Evolutionary conservation across 495 filamentous ascomycete species (phyloP), one percentile per base, ranked within the genome.

Genomic region (Bathelium albidoporum): DNA sequence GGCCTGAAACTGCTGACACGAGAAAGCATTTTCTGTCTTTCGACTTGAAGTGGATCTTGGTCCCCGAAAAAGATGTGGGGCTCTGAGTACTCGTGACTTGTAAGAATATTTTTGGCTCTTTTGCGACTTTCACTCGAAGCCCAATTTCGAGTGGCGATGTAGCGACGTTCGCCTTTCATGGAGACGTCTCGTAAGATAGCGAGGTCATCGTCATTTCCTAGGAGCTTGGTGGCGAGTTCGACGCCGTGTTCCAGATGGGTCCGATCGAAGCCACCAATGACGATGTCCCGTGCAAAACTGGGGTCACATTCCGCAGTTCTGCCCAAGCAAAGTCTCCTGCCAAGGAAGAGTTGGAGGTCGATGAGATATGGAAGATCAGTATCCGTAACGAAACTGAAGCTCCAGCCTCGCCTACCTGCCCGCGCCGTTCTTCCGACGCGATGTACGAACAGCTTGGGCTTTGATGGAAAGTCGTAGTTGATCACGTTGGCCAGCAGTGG

Each of bases 391-490:
- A 99, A 80, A 78, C 86, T 95, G 78, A 94, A 99, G 76, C 88
- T 88, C 94, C 95, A 97, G 61, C 94, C 94, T 59, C 84, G 83
- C 64, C 87, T 87, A 9, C 95, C 95, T 49, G 94, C 94, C 81
- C 94, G 83, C 28, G 94, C 94, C 14, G 94, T 97, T 72, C 94
- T 84, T 65, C 94, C 94, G 31, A 99, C 95, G 69, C 94, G 87
- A 74, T 99, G 94, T 63, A 99, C 87, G 68, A 93, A 97, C 20
- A 97, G 85, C 74, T 99, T 99, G 28, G 94, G 91, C 69, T 97
- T 93, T 4, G 93, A 87, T 2, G 94, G 94, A 70, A 99, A 97
- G 66, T 97, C 91, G 78, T 95, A 99, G 78, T 99, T 97, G 77
- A 99, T 94, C 59, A 97, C 94, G 71, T 99, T 97, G 44, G 90